Percentiles rank a stretch among this genome's conserved stretches.
Evolutionary conservation across 1,284 basidiomycete genomes (phyloP).

Genomic region (Tausonia pullulans): DNA sequence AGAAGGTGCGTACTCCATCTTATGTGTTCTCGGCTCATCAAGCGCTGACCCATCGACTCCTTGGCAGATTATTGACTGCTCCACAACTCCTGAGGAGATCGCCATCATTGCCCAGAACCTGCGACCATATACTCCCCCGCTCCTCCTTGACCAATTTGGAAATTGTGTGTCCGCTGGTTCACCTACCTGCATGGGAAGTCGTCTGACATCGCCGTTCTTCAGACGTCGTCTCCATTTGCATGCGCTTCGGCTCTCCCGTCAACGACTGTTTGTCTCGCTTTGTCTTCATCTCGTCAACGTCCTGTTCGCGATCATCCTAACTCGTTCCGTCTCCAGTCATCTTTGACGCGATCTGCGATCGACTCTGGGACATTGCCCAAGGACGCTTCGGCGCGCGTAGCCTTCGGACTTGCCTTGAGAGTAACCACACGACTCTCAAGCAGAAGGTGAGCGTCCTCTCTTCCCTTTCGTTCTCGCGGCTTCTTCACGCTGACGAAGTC

Average conservation of each 20-base stretch:
- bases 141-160: slow-evolving; percentile 80
- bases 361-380: slow-evolving; percentile 59
- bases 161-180: slow-evolving; percentile 46
- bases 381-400: slow-evolving; percentile 87
- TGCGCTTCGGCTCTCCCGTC: slow-evolving; percentile 76
- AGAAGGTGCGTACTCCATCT: slow-evolving; percentile 43
- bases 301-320: too few species aligned
- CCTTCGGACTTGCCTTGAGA: slow-evolving; percentile 94
- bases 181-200: background rate
- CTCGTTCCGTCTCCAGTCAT: slow-evolving; percentile 42
- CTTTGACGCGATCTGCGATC: slow-evolving; percentile 95
- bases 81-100: slow-evolving; percentile 78
- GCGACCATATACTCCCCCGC: slow-evolving; percentile 80
- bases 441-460: slow-evolving; percentile 48
- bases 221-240: slow-evolving; percentile 47
- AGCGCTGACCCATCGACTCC: background rate
- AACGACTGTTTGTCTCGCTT: slow-evolving; percentile 48
- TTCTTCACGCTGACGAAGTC: slow-evolving; percentile 6
- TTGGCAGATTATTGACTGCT: slow-evolving; percentile 76
- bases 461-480: background rate
- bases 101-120: slow-evolving; percentile 73
- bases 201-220: too few species aligned
- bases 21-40: slow-evolving; percentile 3
- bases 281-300: too few species aligned
- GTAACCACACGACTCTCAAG: slow-evolving; percentile 65